Conservation (phyloP, 2,329 filamentous ascomycete species). For the Blastomyces gilchristii region DNA sequence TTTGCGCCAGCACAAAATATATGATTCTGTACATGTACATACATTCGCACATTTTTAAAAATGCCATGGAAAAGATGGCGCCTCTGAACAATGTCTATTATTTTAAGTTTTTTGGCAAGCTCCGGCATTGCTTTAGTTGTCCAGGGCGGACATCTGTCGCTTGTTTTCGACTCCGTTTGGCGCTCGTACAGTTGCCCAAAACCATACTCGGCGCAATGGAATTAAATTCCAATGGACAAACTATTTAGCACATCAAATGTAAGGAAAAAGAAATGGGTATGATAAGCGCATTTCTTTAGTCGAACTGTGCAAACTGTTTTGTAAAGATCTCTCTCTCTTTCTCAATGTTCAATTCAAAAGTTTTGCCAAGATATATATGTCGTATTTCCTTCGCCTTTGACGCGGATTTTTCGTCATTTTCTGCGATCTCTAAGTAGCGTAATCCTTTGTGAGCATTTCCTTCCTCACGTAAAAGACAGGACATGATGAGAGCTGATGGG, state of each 20-base stretch:
- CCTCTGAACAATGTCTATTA: not conserved
- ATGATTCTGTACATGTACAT: not conserved
- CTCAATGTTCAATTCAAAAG: constrained; percentile 1
- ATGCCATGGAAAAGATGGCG: not conserved
- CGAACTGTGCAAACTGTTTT: constrained; percentile 1
- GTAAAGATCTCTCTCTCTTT: not conserved
- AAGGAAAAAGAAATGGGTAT: not conserved
- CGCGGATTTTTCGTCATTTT: constrained; percentile 10
- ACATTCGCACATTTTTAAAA: not conserved
- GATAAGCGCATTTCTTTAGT: not conserved
- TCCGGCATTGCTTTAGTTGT: not conserved
- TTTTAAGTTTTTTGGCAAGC: not conserved
- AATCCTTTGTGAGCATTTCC: constrained; percentile 15
- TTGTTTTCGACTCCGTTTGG: not conserved
- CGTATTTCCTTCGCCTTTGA: constrained; percentile 51
- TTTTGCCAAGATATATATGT: constrained; percentile 49
- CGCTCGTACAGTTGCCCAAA: not conserved
- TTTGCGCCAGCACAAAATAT: not conserved
- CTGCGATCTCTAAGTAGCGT: constrained; percentile 14
- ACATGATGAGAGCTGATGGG: constrained; percentile 21
- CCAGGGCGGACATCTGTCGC: not conserved
- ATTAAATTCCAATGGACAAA: not conserved
- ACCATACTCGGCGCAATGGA: not conserved
- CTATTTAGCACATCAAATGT: not conserved
- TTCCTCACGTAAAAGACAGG: constrained; percentile 23